Conservation (phyloP, 106 monocot species). For the Xerophyta viscosa region DNA sequence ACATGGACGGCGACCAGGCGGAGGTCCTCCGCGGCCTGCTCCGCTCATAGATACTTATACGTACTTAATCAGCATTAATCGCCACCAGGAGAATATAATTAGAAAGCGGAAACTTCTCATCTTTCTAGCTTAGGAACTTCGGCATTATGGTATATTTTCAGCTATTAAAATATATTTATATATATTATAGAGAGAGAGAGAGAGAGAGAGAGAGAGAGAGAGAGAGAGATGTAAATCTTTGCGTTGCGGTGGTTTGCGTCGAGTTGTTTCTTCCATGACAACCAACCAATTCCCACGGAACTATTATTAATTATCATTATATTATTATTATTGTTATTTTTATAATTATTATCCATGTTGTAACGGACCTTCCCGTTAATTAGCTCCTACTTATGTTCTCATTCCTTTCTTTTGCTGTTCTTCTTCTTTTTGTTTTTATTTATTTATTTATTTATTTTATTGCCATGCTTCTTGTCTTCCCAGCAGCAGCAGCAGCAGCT, state of each 20-base stretch:
- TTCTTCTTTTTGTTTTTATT: no score
- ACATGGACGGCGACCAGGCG: constrained; percentile 66
- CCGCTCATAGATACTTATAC: constrained; percentile 7
- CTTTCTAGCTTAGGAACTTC: neutral
- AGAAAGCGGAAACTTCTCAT: neutral
- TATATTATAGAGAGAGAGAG: no score
- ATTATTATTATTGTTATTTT: no score
- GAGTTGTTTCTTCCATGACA: constrained; percentile 45
- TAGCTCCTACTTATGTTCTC: no score
- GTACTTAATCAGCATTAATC: no score
- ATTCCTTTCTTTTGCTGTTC: no score
- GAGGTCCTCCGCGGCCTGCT: constrained; percentile 77
- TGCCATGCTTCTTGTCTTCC: no score
- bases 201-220: no score
- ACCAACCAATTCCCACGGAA: constrained; percentile 27
- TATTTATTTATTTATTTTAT: no score
- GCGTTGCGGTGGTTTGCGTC: constrained; percentile 15
- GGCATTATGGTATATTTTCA: constrained; percentile 3
- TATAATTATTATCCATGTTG: neutral
- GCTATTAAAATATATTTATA: neutral
- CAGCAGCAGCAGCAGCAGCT: no score
- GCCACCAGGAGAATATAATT: no score
- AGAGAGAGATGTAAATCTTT: constrained; percentile 1
- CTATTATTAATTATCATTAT: neutral
- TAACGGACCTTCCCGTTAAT: no score